phyloP scores from a whole-genome alignment of 2,329 filamentous ascomycete genomes.

The Blumeria hordei region DNA sequence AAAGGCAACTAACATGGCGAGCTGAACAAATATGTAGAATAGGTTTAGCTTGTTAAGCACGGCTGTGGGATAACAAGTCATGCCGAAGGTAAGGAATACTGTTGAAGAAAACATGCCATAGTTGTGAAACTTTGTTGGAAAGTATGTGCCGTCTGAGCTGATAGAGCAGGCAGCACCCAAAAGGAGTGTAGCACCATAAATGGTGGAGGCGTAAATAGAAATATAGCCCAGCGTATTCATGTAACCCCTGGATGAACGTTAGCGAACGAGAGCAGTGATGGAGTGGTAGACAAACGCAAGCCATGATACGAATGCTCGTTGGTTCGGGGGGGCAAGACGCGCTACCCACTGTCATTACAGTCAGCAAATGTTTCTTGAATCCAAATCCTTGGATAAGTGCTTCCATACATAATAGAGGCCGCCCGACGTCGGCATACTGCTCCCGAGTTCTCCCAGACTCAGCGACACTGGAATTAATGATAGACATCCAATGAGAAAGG shows the following conservation, averaged over 20 bases:
- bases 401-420: constrained; percentile 23
- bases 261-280: constrained; percentile 1
- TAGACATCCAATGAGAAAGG: constrained; percentile 31
- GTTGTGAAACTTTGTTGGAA: constrained; percentile 13
- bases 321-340: constrained; percentile 10
- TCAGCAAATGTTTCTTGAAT: constrained; percentile 1
- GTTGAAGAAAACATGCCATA: constrained; percentile 15
- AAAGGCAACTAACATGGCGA: constrained; percentile 21
- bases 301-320: constrained; percentile 15
- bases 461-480: constrained; percentile 35
- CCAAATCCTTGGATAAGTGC: neutral
- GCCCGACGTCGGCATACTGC: constrained; percentile 32
- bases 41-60: constrained; percentile 12
- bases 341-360: constrained; percentile 12
- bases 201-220: constrained; percentile 15
- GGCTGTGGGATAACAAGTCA: constrained; percentile 14
- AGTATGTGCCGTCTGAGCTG: constrained; percentile 8
- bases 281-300: constrained; percentile 11
- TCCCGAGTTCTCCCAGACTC: constrained; percentile 29
- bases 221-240: constrained; percentile 16
- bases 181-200: constrained; percentile 14
- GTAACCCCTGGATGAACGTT: constrained; percentile 8
- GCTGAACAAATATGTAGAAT: constrained; percentile 13
- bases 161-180: constrained; percentile 12
- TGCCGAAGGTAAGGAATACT: constrained; percentile 11